Evolutionary conservation across 768 basidiomycete species (phyloP).

Genomic region (Calvatia gigantea): DNA sequence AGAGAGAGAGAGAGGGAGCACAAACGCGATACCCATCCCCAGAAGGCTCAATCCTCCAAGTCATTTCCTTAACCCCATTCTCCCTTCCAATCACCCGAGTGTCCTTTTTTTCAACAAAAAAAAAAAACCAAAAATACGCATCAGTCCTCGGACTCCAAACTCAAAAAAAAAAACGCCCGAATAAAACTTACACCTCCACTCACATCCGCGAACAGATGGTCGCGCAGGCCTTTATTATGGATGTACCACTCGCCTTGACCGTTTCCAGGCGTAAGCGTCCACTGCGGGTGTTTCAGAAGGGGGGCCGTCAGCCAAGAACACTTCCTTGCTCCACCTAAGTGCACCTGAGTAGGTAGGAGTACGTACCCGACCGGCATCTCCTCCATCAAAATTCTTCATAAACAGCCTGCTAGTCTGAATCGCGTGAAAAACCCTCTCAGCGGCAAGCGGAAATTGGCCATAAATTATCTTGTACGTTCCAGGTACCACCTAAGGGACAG

Average conservation of each 20-base stretch:
- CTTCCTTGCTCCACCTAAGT: neutral
- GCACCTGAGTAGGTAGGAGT: too few relatives aligned
- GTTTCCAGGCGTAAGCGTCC: neutral
- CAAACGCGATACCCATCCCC: neutral
- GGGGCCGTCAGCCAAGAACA: too few relatives aligned
- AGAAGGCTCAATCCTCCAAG: neutral
- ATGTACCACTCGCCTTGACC: neutral
- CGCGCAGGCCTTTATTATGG: neutral
- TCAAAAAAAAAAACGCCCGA: neutral
- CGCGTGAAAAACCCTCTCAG: neutral
- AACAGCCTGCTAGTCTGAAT: conserved; percentile 1
- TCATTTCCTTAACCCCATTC: neutral
- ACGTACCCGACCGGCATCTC: neutral
- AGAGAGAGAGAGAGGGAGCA: neutral
- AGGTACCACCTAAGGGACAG: neutral
- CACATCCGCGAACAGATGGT: neutral
- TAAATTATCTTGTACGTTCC: neutral
- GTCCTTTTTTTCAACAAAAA: neutral
- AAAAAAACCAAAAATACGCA: neutral
- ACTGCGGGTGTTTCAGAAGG: too few relatives aligned
- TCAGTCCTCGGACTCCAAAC: too few relatives aligned
- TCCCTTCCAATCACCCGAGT: neutral
- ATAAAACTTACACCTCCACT: neutral
- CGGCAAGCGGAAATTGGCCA: neutral
- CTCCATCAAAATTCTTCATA: neutral